These are phyloP conservation scores for Wickerhamiella dianesei DNA, from an alignment of 805 yeast genomes.

Conservation along the genomic window DNA sequence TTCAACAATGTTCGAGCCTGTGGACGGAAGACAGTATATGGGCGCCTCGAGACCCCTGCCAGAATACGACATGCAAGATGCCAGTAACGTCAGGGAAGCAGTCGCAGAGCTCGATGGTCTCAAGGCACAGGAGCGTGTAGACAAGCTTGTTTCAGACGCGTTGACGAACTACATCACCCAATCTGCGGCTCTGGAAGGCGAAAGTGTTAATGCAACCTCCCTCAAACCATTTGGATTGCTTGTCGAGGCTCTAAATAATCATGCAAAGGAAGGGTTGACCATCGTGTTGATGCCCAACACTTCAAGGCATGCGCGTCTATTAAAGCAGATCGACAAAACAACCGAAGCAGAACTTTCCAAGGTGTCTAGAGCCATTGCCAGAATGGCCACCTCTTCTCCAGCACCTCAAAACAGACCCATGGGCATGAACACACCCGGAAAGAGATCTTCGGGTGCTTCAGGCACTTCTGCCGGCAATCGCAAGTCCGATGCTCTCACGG, in stretches of 20 bases:
- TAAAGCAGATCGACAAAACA: not conserved
- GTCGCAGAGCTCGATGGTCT: not conserved
- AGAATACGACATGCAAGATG: slow-evolving; percentile 8
- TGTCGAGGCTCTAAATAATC: slow-evolving; percentile 10
- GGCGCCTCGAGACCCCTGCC: slow-evolving; percentile 16
- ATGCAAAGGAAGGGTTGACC: slow-evolving; percentile 5
- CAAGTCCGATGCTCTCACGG: not conserved
- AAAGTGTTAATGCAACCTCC: not conserved
- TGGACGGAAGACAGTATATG: not conserved
- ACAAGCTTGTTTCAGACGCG: slow-evolving; percentile 15
- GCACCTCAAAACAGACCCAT: not conserved
- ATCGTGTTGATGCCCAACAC: slow-evolving; percentile 7
- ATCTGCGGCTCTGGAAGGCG: slow-evolving; percentile 8
- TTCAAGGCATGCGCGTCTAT: slow-evolving; percentile 3
- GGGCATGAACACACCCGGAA: not conserved
- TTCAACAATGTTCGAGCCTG: not conserved
- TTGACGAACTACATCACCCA: slow-evolving; percentile 12
- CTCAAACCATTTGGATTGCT: slow-evolving; percentile 7
- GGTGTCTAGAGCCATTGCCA: slow-evolving; percentile 1
- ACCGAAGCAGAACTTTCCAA: slow-evolving; percentile 6
- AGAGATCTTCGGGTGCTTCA: not conserved
- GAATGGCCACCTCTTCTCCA: not conserved
- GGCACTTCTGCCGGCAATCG: not conserved
- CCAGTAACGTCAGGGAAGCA: not conserved
- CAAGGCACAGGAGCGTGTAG: slow-evolving; percentile 14